Percentiles rank a stretch among this genome's conserved stretches.
These are phyloP conservation scores for Calvatia gigantea DNA, from an alignment of 768 basidiomycete genomes.

Conservation along the genomic window DNA sequence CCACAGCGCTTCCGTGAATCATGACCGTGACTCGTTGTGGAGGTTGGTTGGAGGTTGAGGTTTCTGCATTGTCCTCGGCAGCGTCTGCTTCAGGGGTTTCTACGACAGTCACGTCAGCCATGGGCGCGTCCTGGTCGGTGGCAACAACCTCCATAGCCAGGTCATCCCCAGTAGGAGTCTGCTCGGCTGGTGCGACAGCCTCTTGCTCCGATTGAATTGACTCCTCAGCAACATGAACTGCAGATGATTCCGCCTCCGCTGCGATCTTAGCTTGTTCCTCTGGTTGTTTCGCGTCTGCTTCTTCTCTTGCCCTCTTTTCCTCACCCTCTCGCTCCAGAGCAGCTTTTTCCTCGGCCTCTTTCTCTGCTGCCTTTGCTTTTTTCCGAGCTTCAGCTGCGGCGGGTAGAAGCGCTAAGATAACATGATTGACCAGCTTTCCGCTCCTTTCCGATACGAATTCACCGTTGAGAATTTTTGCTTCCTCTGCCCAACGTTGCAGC, in stretches of 20 bases:
- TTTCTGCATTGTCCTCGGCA: constrained; percentile 44
- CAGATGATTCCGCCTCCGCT: constrained; percentile 14
- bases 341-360: constrained; percentile 44
- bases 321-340: constrained; percentile 27
- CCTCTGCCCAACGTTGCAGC: constrained; percentile 85
- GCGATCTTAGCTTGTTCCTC: constrained; percentile 26
- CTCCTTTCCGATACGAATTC: constrained; percentile 68
- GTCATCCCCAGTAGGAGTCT: constrained; percentile 9
- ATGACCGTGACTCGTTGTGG: constrained; percentile 76
- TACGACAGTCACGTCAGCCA: constrained; percentile 26
- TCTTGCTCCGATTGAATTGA: not conserved
- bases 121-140: constrained; percentile 26
- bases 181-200: constrained; percentile 8
- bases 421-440: constrained; percentile 65
- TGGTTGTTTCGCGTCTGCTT: constrained; percentile 30
- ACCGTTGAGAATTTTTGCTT: constrained; percentile 77
- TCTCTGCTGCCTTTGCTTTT: constrained; percentile 53
- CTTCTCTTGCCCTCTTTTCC: constrained; percentile 29
- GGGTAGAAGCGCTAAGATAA: constrained; percentile 73
- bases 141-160: constrained; percentile 9
- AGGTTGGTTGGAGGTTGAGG: constrained; percentile 14
- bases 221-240: not conserved
- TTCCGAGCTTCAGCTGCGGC: constrained; percentile 67
- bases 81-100: constrained; percentile 35
- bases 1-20: constrained; percentile 90